A percentile compares a stretch with the other conserved stretches of the same genome.
phyloP scores from a whole-genome alignment of 345 rosid genomes.

The Corchorus olitorius region DNA sequence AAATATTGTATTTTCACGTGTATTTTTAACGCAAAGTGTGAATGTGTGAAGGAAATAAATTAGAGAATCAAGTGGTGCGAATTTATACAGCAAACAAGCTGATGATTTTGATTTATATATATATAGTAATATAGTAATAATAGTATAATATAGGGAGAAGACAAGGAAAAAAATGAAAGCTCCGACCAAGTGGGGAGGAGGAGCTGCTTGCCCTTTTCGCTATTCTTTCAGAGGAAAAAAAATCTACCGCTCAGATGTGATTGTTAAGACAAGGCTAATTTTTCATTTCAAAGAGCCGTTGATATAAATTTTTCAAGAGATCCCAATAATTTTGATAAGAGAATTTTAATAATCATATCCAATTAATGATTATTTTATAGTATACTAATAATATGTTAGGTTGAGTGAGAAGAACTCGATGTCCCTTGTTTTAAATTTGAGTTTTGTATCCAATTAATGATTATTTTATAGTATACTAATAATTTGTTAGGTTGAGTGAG shows the following conservation, averaged over 20 bases:
- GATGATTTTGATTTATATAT: background rate
- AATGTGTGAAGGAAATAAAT: background rate
- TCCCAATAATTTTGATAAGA: no score
- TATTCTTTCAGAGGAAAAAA: background rate
- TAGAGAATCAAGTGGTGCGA: background rate
- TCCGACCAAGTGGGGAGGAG: background rate
- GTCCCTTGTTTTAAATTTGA: no score
- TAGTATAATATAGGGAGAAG: background rate
- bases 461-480: no score
- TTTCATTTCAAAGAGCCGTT: background rate
- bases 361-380: no score
- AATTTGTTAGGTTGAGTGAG: no score
- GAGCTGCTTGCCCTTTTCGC: background rate
- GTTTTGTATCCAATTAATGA: no score
- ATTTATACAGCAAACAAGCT: slow-evolving; percentile 2
- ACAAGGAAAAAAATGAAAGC: background rate
- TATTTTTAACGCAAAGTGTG: background rate
- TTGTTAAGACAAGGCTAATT: background rate
- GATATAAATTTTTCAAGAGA: no score
- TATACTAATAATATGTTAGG: no score
- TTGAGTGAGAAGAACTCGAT: no score
- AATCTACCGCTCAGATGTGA: background rate
- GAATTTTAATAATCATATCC: no score
- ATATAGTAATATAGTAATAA: background rate
- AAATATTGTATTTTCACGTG: no score